Conservation (phyloP, 352 stramenopile species). For the Thraustochytrium aureum region DNA sequence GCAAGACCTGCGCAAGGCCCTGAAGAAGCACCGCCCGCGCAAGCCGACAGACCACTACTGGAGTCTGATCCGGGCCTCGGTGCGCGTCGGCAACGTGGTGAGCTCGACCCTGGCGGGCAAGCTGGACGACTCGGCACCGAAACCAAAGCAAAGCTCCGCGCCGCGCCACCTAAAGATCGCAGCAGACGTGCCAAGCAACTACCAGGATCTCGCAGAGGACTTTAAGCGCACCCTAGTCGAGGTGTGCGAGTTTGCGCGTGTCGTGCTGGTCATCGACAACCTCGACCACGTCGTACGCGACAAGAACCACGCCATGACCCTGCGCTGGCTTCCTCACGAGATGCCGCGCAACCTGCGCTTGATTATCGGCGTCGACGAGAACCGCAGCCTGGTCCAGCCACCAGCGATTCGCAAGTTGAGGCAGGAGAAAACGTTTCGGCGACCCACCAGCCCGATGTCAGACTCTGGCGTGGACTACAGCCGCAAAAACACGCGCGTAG, state of each 20-base stretch:
- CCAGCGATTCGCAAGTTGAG: neutral
- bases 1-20: constrained; percentile 10
- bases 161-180: neutral
- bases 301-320: constrained; percentile 50
- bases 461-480: constrained; percentile 47
- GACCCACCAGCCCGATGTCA: constrained; percentile 6
- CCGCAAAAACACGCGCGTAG: neutral
- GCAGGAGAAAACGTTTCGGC: neutral
- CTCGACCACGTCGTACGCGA: constrained; percentile 49
- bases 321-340: constrained; percentile 34
- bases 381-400: neutral
- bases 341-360: constrained; percentile 23
- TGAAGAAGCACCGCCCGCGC: constrained; percentile 29
- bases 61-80: constrained; percentile 22
- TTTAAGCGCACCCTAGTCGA: constrained; percentile 36
- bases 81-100: constrained; percentile 14
- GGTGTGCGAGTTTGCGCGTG: constrained; percentile 20
- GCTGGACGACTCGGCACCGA: neutral
- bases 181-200: constrained; percentile 35
- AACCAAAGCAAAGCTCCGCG: neutral
- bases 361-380: constrained; percentile 45
- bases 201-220: constrained; percentile 30
- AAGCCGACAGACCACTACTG: constrained; percentile 43
- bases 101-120: neutral
- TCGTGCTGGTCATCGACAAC: constrained; percentile 48